Evolutionary conservation across 306 rosid species (phyloP).

Genomic region (Sesbania bispinosa): DNA sequence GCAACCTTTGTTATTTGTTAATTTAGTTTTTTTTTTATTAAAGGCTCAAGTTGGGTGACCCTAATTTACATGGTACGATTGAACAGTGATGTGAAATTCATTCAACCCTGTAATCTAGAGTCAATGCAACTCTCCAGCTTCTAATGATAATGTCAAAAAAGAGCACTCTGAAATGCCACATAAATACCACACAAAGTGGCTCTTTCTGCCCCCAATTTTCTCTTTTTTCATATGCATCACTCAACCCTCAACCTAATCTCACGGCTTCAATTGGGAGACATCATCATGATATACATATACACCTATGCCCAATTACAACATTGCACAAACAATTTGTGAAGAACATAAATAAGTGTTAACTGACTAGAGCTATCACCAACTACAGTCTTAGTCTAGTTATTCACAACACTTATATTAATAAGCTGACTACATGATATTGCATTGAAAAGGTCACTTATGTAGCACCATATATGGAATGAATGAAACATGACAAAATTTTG

Average conservation of each 20-base stretch:
- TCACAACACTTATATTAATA: background rate
- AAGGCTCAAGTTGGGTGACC: too few species aligned
- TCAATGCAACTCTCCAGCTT: slow-evolving; percentile 44
- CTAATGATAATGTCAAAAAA: slow-evolving; percentile 37
- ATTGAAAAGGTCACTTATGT: slow-evolving; percentile 15
- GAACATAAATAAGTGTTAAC: slow-evolving; percentile 10
- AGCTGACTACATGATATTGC: slow-evolving; percentile 5
- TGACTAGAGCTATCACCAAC: slow-evolving; percentile 17
- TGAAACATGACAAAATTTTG: background rate
- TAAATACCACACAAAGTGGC: slow-evolving; percentile 35
- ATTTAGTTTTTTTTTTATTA: too few species aligned
- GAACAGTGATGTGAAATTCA: slow-evolving; percentile 23
- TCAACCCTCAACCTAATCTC: slow-evolving; percentile 15
- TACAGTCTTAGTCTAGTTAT: slow-evolving; percentile 1
- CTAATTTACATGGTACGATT: background rate
- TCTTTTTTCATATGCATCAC: slow-evolving; percentile 35
- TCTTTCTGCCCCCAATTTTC: slow-evolving; percentile 4
- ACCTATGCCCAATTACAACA: slow-evolving; percentile 23
- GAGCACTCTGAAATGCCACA: slow-evolving; percentile 37
- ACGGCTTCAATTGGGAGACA: slow-evolving; percentile 48
- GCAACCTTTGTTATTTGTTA: too few species aligned
- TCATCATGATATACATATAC: slow-evolving; percentile 47
- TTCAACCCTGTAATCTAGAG: slow-evolving; percentile 40
- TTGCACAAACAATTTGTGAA: background rate
- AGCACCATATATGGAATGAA: slow-evolving; percentile 17